These are phyloP conservation scores for Acacia melanoxylon DNA, from an alignment of 306 rosid species.

Conservation along the genomic window DNA sequence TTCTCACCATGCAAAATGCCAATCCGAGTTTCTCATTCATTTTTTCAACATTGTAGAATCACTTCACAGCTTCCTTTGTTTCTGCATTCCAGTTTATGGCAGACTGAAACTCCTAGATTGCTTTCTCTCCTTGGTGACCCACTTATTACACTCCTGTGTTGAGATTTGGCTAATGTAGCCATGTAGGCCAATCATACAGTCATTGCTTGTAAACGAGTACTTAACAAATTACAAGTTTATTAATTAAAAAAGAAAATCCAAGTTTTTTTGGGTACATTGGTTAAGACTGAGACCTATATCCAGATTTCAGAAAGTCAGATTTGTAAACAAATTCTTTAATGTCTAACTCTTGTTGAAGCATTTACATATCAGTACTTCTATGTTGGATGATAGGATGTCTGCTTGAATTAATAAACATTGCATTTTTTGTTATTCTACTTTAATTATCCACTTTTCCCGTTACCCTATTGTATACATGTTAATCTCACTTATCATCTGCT, in stretches of 20 bases:
- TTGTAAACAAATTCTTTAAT: not conserved
- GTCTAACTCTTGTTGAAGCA: conserved; percentile 12
- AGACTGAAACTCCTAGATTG: not conserved
- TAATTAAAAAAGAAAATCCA: not conserved
- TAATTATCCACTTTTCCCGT: conserved; percentile 1
- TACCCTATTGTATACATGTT: not conserved
- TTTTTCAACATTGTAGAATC: not conserved
- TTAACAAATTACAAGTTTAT: conserved; percentile 6
- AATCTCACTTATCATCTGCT: conserved; percentile 25
- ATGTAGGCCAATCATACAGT: not conserved
- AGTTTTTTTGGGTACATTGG: conserved; percentile 11
- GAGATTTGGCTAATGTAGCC: conserved; percentile 14
- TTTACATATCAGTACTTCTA: not conserved
- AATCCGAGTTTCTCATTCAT: not conserved
- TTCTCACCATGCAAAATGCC: not conserved
- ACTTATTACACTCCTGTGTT: not conserved
- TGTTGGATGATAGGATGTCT: not conserved
- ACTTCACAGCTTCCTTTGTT: not conserved
- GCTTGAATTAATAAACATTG: conserved; percentile 19
- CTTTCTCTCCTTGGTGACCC: not conserved
- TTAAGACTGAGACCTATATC: not conserved
- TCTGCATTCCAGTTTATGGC: not conserved
- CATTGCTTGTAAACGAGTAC: not conserved
- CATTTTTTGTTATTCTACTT: not conserved
- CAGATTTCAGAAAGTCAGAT: not conserved